Conservation (phyloP, 352 stramenopile species). For the Phytopythium ostracodes region DNA sequence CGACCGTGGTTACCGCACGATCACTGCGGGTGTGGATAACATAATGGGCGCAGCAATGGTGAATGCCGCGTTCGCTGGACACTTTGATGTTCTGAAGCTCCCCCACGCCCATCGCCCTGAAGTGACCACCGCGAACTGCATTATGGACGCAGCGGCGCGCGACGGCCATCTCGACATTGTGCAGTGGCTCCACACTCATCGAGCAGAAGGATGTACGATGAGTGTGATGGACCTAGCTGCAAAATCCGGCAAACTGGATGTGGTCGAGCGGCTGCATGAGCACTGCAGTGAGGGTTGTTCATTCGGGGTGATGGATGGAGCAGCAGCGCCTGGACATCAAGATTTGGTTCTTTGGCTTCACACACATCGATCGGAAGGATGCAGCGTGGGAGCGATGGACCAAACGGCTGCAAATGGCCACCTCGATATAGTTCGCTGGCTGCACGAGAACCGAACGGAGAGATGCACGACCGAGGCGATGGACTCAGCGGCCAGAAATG, state of each 20-base stretch:
- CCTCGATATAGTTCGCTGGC: constrained; percentile 20
- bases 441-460: constrained; percentile 5
- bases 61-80: too few relatives aligned
- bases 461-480: constrained; percentile 2
- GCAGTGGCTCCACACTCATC: too few relatives aligned
- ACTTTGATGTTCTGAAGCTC: too few relatives aligned
- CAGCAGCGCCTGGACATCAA: not conserved
- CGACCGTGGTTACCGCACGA: too few relatives aligned
- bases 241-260: not conserved
- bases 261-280: not conserved
- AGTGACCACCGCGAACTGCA: too few relatives aligned
- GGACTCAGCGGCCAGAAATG: constrained; percentile 19
- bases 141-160: too few relatives aligned
- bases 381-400: not conserved
- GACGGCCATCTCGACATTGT: too few relatives aligned
- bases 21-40: too few relatives aligned
- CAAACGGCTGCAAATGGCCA: constrained; percentile 17
- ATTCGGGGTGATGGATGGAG: not conserved
- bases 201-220: too few relatives aligned
- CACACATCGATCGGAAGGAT: not conserved
- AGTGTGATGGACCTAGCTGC: not conserved
- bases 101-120: too few relatives aligned
- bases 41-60: too few relatives aligned
- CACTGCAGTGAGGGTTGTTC: too few relatives aligned
- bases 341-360: not conserved